Conservation (phyloP, 164 flowering plant genomes). For the Magnolia officinalis region DNA sequence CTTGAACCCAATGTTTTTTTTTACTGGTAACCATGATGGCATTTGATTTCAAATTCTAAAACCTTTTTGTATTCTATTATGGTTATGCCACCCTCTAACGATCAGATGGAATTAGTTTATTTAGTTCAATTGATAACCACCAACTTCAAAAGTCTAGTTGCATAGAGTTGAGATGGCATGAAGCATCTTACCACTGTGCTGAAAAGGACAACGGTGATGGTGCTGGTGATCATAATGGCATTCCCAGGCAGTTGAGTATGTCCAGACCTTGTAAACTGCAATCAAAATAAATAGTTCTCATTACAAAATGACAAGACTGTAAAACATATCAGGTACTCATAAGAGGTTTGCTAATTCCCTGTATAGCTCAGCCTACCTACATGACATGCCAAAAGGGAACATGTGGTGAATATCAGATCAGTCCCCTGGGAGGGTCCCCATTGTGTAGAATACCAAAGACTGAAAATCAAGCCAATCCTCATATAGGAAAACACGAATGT, state of each 20-base stretch:
- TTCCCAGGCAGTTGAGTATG: conserved; percentile 63
- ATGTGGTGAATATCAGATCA: too few species aligned
- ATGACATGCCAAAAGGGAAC: too few species aligned
- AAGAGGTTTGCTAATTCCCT: not conserved
- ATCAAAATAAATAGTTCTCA: not conserved
- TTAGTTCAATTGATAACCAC: not conserved
- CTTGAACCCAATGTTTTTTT: not conserved
- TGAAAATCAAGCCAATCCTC: too few species aligned
- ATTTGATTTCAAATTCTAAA: too few species aligned
- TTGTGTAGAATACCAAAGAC: too few species aligned
- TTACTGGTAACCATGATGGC: not conserved
- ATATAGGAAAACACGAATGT: too few species aligned
- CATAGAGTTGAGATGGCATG: not conserved
- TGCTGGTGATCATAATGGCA: conserved; percentile 93
- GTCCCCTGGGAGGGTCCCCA: too few species aligned
- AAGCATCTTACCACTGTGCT: conserved; percentile 85
- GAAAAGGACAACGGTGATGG: conserved; percentile 87
- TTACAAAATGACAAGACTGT: not conserved
- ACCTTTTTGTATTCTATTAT: too few species aligned
- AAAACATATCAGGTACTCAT: not conserved
- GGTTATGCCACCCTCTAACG: too few species aligned
- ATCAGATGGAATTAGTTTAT: too few species aligned
- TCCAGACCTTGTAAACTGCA: conserved; percentile 76
- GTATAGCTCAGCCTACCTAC: too few species aligned
- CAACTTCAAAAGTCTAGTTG: not conserved